Evolutionary conservation across 2,329 filamentous ascomycete genomes (phyloP).

Genomic region (Talaromyces marneffei): DNA sequence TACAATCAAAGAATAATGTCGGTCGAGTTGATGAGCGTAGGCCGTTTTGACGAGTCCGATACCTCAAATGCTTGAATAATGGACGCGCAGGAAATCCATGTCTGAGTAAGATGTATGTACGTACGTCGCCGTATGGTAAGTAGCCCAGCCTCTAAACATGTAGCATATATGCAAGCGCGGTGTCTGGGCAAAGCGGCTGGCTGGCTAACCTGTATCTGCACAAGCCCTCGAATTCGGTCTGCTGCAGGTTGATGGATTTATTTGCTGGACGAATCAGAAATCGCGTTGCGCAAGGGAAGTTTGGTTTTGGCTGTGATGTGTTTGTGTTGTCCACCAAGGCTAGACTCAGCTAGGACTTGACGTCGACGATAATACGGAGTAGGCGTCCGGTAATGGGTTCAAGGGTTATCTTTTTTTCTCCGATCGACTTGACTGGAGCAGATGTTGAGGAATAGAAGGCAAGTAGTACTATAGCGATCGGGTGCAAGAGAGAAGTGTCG

Average conservation of each 20-base stretch:
- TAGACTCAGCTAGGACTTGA: background rate
- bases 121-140: too few relatives aligned
- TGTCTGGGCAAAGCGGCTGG: slow-evolving; percentile 3
- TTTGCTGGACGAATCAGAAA: slow-evolving; percentile 8
- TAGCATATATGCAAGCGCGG: background rate
- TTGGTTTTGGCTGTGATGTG: background rate
- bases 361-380: background rate
- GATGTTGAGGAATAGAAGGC: background rate
- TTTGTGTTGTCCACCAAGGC: slow-evolving; percentile 3
- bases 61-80: background rate
- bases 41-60: background rate
- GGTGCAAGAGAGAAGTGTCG: background rate
- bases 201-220: background rate
- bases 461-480: background rate
- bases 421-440: background rate
- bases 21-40: background rate
- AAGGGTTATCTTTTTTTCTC: background rate
- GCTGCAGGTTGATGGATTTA: background rate
- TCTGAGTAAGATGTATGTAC: background rate
- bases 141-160: background rate
- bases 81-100: background rate
- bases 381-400: background rate
- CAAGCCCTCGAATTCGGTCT: background rate
- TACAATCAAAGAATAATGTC: background rate
- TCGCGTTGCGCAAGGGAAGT: background rate